Conservation (phyloP, 805 yeast genomes). For the Ogataea salicorniae region DNA sequence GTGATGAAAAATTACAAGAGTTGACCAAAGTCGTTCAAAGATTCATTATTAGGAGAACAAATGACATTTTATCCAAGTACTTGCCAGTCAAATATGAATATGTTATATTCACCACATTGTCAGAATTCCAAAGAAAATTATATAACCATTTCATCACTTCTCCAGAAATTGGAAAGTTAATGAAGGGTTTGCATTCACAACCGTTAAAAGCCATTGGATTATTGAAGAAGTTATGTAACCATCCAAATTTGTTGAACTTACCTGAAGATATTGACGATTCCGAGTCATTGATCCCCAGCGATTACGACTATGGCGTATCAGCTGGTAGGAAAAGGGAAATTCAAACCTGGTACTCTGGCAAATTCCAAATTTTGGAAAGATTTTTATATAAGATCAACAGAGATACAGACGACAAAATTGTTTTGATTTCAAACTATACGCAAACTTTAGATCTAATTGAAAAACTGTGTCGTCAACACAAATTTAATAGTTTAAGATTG, state of each 20-base stretch:
- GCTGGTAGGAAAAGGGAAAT: slow-evolving; percentile 63
- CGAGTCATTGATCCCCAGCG: slow-evolving; percentile 64
- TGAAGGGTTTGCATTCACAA: slow-evolving; percentile 70
- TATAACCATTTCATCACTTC: slow-evolving; percentile 75
- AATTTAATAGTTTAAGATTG: slow-evolving; percentile 73
- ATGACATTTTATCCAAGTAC: slow-evolving; percentile 89
- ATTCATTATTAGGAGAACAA: slow-evolving; percentile 91
- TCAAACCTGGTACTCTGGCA: slow-evolving; percentile 81
- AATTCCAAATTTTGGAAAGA: slow-evolving; percentile 77
- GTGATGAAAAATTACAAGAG: slow-evolving; percentile 65
- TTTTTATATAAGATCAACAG: slow-evolving; percentile 69
- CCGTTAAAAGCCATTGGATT: slow-evolving; percentile 87
- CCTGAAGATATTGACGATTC: slow-evolving; percentile 76
- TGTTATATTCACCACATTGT: slow-evolving; percentile 84
- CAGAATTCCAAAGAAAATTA: slow-evolving; percentile 68
- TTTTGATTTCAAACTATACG: slow-evolving; percentile 89
- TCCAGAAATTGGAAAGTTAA: slow-evolving; percentile 63
- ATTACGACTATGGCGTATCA: slow-evolving; percentile 47
- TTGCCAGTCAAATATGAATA: slow-evolving; percentile 95
- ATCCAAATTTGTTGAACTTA: slow-evolving; percentile 78
- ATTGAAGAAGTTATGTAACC: slow-evolving; percentile 87
- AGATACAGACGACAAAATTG: slow-evolving; percentile 93
- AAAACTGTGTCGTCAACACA: slow-evolving; percentile 66
- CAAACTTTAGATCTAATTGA: slow-evolving; percentile 91
- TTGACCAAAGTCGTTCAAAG: slow-evolving; percentile 74